Percentiles rank a stretch among this genome's conserved stretches.
These are phyloP conservation scores for Gracilaria domingensis DNA, from an alignment of 23 red algal genomes.

Conservation along the genomic window DNA sequence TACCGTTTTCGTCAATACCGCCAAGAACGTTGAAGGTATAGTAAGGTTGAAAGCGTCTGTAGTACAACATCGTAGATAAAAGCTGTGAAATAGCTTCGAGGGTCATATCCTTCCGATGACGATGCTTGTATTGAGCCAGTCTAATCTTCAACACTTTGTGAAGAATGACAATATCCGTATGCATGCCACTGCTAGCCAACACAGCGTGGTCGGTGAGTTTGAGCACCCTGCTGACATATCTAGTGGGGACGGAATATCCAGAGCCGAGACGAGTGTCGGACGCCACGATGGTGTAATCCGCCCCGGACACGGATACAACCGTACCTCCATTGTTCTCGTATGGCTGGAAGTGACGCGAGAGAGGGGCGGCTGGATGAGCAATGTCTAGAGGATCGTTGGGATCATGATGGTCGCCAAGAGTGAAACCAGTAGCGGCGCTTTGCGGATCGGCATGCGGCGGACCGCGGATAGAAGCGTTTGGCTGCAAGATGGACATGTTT, in stretches of 20 bases:
- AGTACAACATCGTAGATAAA: conserved; percentile 93
- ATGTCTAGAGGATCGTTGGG: conserved; percentile 44
- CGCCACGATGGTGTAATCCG: conserved; percentile 91
- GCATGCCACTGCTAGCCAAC: conserved; percentile 94
- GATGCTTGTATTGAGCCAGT: conserved; percentile 78
- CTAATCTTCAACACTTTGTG: conserved; percentile 94
- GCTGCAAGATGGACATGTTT: conserved; percentile 57
- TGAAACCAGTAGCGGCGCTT: conserved; percentile 47
- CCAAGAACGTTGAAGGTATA: conserved; percentile 99
- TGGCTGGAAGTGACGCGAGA: conserved; percentile 73
- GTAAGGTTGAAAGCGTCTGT: conserved; percentile 92
- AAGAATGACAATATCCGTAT: conserved; percentile 83
- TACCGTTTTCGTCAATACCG: conserved; percentile 92
- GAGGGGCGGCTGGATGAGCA: conserved; percentile 5
- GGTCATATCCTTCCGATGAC: conserved; percentile 88
- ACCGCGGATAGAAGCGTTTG: conserved; percentile 59
- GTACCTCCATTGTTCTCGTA: conserved; percentile 98
- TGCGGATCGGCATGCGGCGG: conserved; percentile 36
- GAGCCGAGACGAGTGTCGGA: conserved; percentile 91
- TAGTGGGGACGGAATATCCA: conserved; percentile 89
- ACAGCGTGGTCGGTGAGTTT: conserved; percentile 88
- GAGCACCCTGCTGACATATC: conserved; percentile 77
- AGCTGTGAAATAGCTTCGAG: conserved; percentile 78
- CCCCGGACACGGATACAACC: conserved; percentile 85
- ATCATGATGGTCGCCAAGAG: conserved; percentile 69